Percentiles rank a stretch among this genome's conserved stretches.
These are phyloP conservation scores for Komagataella mondaviorum DNA, from an alignment of 805 yeast genomes.

Conservation along the genomic window DNA sequence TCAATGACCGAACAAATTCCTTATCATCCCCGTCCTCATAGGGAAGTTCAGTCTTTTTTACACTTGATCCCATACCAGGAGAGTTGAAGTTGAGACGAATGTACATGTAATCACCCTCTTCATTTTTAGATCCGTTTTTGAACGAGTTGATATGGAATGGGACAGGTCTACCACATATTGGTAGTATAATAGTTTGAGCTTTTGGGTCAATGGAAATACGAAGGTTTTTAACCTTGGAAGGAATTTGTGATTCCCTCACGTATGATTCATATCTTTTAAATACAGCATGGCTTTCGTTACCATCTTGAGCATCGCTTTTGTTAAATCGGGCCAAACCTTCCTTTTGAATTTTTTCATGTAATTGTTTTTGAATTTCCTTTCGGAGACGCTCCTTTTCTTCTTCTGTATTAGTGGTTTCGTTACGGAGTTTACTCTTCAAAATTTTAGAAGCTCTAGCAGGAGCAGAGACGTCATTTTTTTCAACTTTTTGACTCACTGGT, in stretches of 20 bases:
- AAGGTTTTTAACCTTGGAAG: conserved; percentile 68
- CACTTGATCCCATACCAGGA: conserved; percentile 68
- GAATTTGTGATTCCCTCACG: conserved; percentile 86
- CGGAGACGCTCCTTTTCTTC: conserved; percentile 73
- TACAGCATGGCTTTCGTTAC: conserved; percentile 49
- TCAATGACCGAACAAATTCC: conserved; percentile 74
- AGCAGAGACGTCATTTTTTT: conserved; percentile 5
- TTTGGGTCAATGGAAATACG: conserved; percentile 79
- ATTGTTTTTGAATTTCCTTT: conserved; percentile 67
- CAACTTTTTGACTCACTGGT: conserved; percentile 17
- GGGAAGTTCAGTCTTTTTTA: conserved; percentile 71
- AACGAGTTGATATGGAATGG: conserved; percentile 94
- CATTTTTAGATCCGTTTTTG: conserved; percentile 89
- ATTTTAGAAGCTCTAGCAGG: conserved; percentile 42
- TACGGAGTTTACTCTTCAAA: conserved; percentile 65
- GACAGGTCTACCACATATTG: conserved; percentile 91
- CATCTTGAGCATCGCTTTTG: conserved; percentile 60
- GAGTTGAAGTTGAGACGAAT: conserved; percentile 84
- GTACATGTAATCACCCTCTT: conserved; percentile 91
- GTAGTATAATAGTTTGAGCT: conserved; percentile 79
- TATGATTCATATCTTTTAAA: conserved; percentile 92
- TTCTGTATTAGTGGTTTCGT: conserved; percentile 58
- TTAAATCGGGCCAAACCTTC: conserved; percentile 77
- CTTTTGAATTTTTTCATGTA: conserved; percentile 76
- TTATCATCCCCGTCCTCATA: conserved; percentile 83